These are phyloP conservation scores for Suillus subluteus DNA, from an alignment of 768 basidiomycete genomes.

Conservation along the genomic window DNA sequence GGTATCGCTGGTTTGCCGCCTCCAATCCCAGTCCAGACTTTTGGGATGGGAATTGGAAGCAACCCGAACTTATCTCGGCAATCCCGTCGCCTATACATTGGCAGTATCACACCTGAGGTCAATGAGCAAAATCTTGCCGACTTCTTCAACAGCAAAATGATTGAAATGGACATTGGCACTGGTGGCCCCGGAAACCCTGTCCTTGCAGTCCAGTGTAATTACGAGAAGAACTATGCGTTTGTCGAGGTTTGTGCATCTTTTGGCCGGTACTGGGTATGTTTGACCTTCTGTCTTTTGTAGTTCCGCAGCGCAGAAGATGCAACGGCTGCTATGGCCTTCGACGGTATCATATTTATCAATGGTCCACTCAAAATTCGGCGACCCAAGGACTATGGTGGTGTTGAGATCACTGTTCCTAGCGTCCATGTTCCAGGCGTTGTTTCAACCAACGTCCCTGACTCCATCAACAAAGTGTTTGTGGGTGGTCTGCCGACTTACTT, in stretches of 20 bases:
- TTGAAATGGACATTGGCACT: slow-evolving; percentile 86
- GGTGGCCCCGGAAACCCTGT: slow-evolving; percentile 88
- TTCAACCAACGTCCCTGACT: slow-evolving; percentile 96
- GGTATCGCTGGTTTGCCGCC: slow-evolving; percentile 82
- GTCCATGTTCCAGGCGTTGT: slow-evolving; percentile 93
- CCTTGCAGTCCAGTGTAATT: slow-evolving; percentile 92
- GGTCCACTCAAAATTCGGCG: slow-evolving; percentile 96
- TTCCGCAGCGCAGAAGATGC: slow-evolving; percentile 98
- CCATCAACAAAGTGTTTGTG: slow-evolving; percentile 97
- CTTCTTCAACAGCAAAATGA: slow-evolving; percentile 97
- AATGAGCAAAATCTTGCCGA: slow-evolving; percentile 91
- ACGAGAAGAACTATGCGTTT: slow-evolving; percentile 99
- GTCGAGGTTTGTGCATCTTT: slow-evolving; percentile 70
- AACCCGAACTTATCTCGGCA: slow-evolving; percentile 92
- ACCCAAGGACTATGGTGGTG: slow-evolving; percentile 94
- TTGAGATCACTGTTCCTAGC: slow-evolving; percentile 61
- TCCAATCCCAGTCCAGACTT: slow-evolving; percentile 81
- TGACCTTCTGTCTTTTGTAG: slow-evolving; percentile 45
- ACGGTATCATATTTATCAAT: slow-evolving; percentile 95
- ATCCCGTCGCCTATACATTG: slow-evolving; percentile 94
- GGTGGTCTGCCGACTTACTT: slow-evolving; percentile 95
- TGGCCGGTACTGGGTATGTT: slow-evolving; percentile 4
- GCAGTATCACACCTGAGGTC: slow-evolving; percentile 93
- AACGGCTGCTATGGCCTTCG: slow-evolving; percentile 95
- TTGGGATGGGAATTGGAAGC: slow-evolving; percentile 84